Evolutionary conservation across 306 rosid genomes (phyloP).

Genomic region (Castanea sativa): DNA sequence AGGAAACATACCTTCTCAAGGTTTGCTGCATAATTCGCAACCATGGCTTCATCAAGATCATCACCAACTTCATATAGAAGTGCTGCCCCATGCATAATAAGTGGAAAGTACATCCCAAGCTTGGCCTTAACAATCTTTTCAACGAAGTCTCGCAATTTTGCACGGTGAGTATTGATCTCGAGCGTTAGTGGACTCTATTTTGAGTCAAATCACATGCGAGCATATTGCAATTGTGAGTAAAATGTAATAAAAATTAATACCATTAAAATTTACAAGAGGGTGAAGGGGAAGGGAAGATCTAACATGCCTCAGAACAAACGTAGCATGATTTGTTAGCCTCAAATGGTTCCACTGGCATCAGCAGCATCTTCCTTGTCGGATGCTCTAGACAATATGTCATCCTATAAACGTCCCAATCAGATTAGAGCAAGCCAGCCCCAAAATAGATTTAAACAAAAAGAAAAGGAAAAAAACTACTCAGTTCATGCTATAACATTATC

Average conservation of each 20-base stretch:
- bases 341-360: conserved; percentile 98
- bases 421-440: conserved; percentile 7
- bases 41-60: conserved; percentile 79
- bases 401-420: conserved; percentile 38
- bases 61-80: conserved; percentile 95
- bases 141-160: conserved; percentile 82
- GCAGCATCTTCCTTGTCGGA: conserved; percentile 81
- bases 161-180: conserved; percentile 72
- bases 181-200: conserved; percentile 79
- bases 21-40: conserved; percentile 70
- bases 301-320: conserved; percentile 89
- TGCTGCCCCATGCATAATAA: conserved; percentile 70
- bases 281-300: background rate
- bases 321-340: conserved; percentile 91
- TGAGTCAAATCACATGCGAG: conserved; percentile 15
- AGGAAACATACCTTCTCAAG: conserved; percentile 71
- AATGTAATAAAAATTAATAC: conserved; percentile 1
- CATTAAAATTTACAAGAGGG: background rate
- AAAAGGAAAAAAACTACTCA: background rate
- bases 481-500: background rate
- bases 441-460: background rate
- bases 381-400: conserved; percentile 96
- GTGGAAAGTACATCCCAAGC: conserved; percentile 91
- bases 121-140: conserved; percentile 83
- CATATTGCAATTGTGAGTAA: background rate